These are phyloP conservation scores for Larix sibirica DNA, from an alignment of 83 land plant genomes.

Conservation along the genomic window DNA sequence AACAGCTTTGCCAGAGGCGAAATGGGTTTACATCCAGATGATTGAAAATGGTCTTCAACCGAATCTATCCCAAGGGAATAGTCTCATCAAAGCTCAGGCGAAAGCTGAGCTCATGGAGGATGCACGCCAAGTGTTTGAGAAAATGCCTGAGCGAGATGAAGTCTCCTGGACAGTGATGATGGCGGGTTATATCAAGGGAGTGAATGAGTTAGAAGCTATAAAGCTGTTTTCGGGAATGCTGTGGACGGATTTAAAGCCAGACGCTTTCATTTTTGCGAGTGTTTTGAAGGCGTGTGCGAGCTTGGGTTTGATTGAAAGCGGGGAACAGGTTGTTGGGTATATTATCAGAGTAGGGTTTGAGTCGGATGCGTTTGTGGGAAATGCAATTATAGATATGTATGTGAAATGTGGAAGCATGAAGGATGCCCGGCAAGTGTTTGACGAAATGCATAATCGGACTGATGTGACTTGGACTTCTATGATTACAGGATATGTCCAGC, in stretches of 20 bases:
- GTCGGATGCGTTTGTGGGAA: slow-evolving; percentile 26
- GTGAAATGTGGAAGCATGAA: slow-evolving; percentile 38
- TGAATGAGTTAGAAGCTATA: neutral
- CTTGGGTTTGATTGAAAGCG: slow-evolving; percentile 13
- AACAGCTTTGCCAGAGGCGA: neutral
- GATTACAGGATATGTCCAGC: slow-evolving; percentile 34
- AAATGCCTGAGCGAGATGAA: neutral
- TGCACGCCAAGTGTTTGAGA: slow-evolving; percentile 4
- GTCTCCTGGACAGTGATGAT: slow-evolving; percentile 13
- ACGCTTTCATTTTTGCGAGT: slow-evolving; percentile 30
- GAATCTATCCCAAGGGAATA: neutral
- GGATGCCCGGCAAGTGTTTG: slow-evolving; percentile 22
- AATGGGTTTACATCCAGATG: neutral
- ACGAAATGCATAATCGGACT: slow-evolving; percentile 10
- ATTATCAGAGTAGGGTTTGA: slow-evolving; percentile 26
- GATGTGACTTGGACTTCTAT: slow-evolving; percentile 27
- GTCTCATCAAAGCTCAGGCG: neutral
- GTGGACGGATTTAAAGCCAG: slow-evolving; percentile 17
- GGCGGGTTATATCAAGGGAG: slow-evolving; percentile 1
- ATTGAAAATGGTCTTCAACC: neutral
- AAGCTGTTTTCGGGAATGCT: slow-evolving; percentile 30
- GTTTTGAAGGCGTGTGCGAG: slow-evolving; percentile 38
- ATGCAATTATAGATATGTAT: slow-evolving; percentile 46
- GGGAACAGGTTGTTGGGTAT: slow-evolving; percentile 28
- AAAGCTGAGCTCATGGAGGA: neutral